phyloP scores from a whole-genome alignment of 2,329 filamentous ascomycete species.

The Fusarium chuoi region DNA sequence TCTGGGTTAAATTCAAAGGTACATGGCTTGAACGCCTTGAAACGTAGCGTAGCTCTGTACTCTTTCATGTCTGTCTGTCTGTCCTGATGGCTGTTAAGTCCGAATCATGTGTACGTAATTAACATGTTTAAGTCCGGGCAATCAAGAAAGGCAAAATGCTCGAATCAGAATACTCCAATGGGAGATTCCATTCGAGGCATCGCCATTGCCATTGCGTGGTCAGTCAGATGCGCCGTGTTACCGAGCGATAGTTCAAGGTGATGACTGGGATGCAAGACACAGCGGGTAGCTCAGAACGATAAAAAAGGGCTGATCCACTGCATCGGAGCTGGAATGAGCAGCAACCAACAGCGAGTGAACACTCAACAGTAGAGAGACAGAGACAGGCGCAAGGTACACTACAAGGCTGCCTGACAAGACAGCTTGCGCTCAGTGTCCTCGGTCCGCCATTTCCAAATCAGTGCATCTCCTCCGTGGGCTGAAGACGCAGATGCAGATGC shows the following conservation, averaged over 20 bases:
- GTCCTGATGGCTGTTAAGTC: background rate
- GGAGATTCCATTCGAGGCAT: slow-evolving; percentile 5
- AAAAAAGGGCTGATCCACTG: slow-evolving; percentile 20
- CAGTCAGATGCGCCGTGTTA: slow-evolving; percentile 5
- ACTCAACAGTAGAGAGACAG: too few relatives aligned
- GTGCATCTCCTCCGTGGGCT: slow-evolving; percentile 32
- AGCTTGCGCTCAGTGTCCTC: slow-evolving; percentile 9
- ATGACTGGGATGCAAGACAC: slow-evolving; percentile 34
- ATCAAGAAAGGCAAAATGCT: background rate
- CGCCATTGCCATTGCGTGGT: background rate
- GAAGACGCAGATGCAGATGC: slow-evolving; percentile 21
- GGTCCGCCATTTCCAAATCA: slow-evolving; percentile 35
- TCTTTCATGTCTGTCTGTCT: background rate
- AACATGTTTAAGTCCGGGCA: slow-evolving; percentile 6
- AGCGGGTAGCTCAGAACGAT: slow-evolving; percentile 15
- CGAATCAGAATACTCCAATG: background rate
- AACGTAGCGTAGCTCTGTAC: slow-evolving; percentile 1
- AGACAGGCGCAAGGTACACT: slow-evolving; percentile 4
- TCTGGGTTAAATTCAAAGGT: slow-evolving; percentile 20
- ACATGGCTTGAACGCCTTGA: slow-evolving; percentile 7
- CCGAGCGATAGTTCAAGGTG: slow-evolving; percentile 15
- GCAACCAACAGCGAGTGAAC: background rate
- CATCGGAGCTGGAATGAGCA: slow-evolving; percentile 31
- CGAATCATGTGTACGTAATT: slow-evolving; percentile 8
- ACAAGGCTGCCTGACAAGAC: slow-evolving; percentile 25